A percentile compares a stretch with the other conserved stretches of the same genome.
These are phyloP conservation scores for Pythium rhizo-oryzae DNA, from an alignment of 352 stramenopile species.

Conservation along the genomic window DNA sequence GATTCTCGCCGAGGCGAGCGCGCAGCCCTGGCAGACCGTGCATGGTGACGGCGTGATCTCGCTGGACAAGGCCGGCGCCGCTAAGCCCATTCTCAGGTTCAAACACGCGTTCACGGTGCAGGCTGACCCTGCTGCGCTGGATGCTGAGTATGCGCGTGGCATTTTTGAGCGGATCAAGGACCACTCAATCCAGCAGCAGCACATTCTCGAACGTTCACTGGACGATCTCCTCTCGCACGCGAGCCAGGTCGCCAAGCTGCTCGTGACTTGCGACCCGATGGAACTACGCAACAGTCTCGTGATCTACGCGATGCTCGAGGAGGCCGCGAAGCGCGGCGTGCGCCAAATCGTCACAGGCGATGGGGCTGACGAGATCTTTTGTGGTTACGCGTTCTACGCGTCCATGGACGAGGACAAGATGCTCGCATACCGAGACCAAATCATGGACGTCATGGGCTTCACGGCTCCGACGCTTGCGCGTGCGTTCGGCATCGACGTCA, in stretches of 20 bases:
- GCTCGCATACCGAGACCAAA: slow-evolving; percentile 70
- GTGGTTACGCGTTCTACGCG: slow-evolving; percentile 88
- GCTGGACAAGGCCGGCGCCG: slow-evolving; percentile 39
- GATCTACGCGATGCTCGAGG: slow-evolving; percentile 71
- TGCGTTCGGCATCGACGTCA: slow-evolving; percentile 63
- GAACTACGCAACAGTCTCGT: slow-evolving; percentile 87
- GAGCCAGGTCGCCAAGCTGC: slow-evolving; percentile 41
- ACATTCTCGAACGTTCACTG: slow-evolving; percentile 56
- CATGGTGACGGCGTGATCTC: slow-evolving; percentile 37
- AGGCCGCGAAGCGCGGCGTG: slow-evolving; percentile 56
- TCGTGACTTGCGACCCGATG: slow-evolving; percentile 86
- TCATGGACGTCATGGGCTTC: slow-evolving; percentile 85
- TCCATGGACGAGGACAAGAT: slow-evolving; percentile 56
- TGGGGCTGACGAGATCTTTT: slow-evolving; percentile 88
- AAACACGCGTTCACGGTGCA: slow-evolving; percentile 61
- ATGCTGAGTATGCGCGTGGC: slow-evolving; percentile 44
- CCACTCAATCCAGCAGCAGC: slow-evolving; percentile 61
- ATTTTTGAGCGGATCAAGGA: slow-evolving; percentile 49
- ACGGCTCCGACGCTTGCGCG: slow-evolving; percentile 67
- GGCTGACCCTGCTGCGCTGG: slow-evolving; percentile 38
- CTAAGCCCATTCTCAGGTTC: slow-evolving; percentile 52
- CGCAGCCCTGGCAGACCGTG: slow-evolving; percentile 34
- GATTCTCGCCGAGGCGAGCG: slow-evolving; percentile 63
- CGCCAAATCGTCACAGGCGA: slow-evolving; percentile 80
- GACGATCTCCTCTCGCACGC: slow-evolving; percentile 56